A percentile compares a stretch with the other conserved stretches of the same genome.
These are phyloP conservation scores for Oryza longistaminata DNA, from an alignment of 176 grass and related monocot genomes.

Conservation along the genomic window DNA sequence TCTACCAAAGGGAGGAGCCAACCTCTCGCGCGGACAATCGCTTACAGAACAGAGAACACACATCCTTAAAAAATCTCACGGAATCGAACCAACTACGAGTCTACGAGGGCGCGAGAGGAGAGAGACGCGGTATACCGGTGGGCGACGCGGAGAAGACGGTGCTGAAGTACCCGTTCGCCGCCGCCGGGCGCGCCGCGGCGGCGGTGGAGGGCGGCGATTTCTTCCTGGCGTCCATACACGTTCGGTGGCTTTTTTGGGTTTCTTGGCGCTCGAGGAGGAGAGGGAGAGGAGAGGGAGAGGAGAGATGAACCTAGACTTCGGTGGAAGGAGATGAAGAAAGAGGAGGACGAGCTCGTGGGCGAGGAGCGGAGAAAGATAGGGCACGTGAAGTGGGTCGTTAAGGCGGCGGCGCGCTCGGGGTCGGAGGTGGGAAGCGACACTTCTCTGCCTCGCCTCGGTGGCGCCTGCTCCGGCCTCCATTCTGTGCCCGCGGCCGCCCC, in stretches of 20 bases:
- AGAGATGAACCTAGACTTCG: not conserved
- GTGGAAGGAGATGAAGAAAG: not conserved
- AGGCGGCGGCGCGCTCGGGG: slow-evolving; percentile 30
- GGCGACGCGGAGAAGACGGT: slow-evolving; percentile 37
- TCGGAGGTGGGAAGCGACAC: not conserved
- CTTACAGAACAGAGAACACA: not conserved
- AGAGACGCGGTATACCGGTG: slow-evolving; percentile 28
- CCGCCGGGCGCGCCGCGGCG: slow-evolving; percentile 13
- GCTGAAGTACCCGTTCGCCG: slow-evolving; percentile 46
- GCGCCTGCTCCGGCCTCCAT: slow-evolving; percentile 46
- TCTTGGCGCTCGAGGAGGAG: not conserved
- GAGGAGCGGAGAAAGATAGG: not conserved
- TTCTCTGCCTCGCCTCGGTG: slow-evolving; percentile 50
- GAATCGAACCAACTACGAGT: not conserved
- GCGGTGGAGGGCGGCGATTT: slow-evolving; percentile 22
- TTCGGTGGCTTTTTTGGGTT: not conserved
- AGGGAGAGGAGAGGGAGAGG: slow-evolving; percentile 17
- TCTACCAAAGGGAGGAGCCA: not conserved
- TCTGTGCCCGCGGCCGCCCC: slow-evolving; percentile 17
- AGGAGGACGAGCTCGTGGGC: not conserved
- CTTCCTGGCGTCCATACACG: slow-evolving; percentile 51
- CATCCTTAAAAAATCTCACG: not conserved
- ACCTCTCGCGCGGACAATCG: not conserved
- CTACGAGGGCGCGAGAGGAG: not conserved
- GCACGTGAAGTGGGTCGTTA: slow-evolving; percentile 40